Conservation (phyloP, 2,329 filamentous ascomycete genomes). For the Neopestalotiopsis clavispora region DNA sequence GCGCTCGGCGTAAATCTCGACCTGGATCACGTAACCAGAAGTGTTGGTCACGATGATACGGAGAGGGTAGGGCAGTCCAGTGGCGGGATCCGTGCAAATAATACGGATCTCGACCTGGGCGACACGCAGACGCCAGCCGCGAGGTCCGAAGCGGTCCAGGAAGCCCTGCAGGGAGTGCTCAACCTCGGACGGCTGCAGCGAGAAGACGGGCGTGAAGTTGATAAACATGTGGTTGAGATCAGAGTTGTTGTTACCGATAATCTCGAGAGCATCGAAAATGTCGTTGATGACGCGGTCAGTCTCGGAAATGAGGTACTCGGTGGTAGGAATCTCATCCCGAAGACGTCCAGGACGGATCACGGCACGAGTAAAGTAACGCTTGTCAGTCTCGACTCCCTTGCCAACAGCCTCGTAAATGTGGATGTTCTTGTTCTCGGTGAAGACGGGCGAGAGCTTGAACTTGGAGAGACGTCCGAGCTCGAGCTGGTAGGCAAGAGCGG, state of each 20-base stretch:
- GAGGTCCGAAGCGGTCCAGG: conserved; percentile 92
- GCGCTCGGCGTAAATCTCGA: conserved; percentile 96
- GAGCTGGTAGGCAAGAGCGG: conserved; percentile 96
- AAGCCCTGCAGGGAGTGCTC: conserved; percentile 93
- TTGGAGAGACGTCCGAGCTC: conserved; percentile 92
- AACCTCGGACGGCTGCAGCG: conserved; percentile 85
- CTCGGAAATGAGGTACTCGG: conserved; percentile 97
- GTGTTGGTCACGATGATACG: conserved; percentile 98
- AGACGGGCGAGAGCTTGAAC: conserved; percentile 97
- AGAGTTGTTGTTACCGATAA: conserved; percentile 98
- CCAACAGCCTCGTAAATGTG: conserved; percentile 97
- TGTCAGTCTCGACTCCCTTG: conserved; percentile 93
- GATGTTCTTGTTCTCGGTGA: conserved; percentile 98
- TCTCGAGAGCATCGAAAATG: conserved; percentile 95
- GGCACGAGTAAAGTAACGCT: conserved; percentile 97
- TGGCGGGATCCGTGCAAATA: conserved; percentile 89
- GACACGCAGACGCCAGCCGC: conserved; percentile 94
- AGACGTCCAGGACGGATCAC: conserved; percentile 93
- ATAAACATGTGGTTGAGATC: conserved; percentile 99
- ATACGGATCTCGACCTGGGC: conserved; percentile 98
- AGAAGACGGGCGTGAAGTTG: conserved; percentile 98
- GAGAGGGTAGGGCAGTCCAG: conserved; percentile 85
- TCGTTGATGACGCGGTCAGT: conserved; percentile 96
- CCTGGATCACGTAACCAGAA: conserved; percentile 95
- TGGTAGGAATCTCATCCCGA: conserved; percentile 96